phyloP scores from a whole-genome alignment of 176 grass and related monocot genomes.

The Saccharum officinarum region DNA sequence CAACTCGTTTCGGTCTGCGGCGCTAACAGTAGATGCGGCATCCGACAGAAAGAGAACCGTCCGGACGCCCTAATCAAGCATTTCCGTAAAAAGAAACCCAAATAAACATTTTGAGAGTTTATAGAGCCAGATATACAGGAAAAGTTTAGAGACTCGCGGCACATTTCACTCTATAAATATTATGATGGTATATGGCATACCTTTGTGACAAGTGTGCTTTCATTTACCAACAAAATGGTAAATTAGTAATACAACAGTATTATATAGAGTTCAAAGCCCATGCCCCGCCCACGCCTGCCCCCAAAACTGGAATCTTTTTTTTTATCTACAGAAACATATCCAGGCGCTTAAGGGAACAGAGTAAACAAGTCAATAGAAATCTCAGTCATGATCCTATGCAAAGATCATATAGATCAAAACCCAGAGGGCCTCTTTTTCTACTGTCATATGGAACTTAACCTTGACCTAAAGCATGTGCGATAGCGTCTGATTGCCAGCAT shows the following conservation, averaged over 20 bases:
- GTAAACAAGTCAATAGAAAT: conserved; percentile 25
- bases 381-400: conserved; percentile 35
- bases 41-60: no score
- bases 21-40: no score
- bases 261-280: conserved; percentile 10
- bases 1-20: no score
- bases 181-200: not conserved
- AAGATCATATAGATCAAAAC: conserved; percentile 35
- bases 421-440: conserved; percentile 11
- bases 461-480: conserved; percentile 44
- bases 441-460: conserved; percentile 7
- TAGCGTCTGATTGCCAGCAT: conserved; percentile 80
- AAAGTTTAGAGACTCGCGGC: not conserved
- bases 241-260: conserved; percentile 37
- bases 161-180: not conserved
- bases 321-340: conserved; percentile 54
- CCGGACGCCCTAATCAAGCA: no score
- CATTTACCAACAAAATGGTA: conserved; percentile 42
- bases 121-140: not conserved
- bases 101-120: not conserved
- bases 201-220: conserved; percentile 14
- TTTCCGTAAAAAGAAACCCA: not conserved
- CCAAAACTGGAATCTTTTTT: conserved; percentile 2
- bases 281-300: conserved; percentile 5
- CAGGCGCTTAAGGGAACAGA: conserved; percentile 16